Percentiles rank a stretch among this genome's conserved stretches.
Conservation (phyloP, 108 stramenopile genomes). For the Pseudonitzschia multiseries region DNA sequence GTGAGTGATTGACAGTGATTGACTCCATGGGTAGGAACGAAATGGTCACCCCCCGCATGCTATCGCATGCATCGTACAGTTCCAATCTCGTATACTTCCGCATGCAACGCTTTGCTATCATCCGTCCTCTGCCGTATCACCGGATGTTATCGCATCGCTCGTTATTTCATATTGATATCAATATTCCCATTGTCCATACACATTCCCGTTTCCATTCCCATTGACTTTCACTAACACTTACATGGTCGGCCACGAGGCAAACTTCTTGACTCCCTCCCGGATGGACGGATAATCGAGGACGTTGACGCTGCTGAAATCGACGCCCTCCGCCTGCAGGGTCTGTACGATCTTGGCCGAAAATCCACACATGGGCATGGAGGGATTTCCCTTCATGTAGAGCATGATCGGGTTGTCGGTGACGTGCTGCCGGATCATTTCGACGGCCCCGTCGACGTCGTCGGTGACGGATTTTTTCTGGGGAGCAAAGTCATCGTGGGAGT, state of each 20-base stretch:
- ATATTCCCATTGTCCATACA: too few species aligned
- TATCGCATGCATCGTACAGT: too few species aligned
- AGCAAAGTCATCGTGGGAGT: conserved; percentile 86
- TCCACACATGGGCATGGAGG: conserved; percentile 94
- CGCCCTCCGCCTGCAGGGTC: conserved; percentile 84
- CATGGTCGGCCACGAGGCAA: conserved; percentile 24
- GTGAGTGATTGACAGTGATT: too few species aligned
- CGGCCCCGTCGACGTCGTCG: conserved; percentile 46
- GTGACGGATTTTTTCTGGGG: conserved; percentile 65
- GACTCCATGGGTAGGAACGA: too few species aligned
- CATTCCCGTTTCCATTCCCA: background rate
- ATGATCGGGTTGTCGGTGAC: conserved; percentile 83
- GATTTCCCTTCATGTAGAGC: conserved; percentile 99
- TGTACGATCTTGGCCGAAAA: conserved; percentile 91
- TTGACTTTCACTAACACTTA: conserved; percentile 13
- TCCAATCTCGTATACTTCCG: too few species aligned
- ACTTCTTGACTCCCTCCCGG: conserved; percentile 84
- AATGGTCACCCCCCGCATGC: too few species aligned
- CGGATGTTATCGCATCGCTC: too few species aligned
- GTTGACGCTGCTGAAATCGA: conserved; percentile 95
- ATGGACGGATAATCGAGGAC: conserved; percentile 95
- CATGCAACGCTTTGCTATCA: too few species aligned
- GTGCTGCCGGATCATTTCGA: conserved; percentile 71
- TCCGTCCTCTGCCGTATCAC: too few species aligned
- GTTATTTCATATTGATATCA: too few species aligned